phyloP scores from a whole-genome alignment of 2,329 filamentous ascomycete genomes.

The Ceratocystiopsis minuta region DNA sequence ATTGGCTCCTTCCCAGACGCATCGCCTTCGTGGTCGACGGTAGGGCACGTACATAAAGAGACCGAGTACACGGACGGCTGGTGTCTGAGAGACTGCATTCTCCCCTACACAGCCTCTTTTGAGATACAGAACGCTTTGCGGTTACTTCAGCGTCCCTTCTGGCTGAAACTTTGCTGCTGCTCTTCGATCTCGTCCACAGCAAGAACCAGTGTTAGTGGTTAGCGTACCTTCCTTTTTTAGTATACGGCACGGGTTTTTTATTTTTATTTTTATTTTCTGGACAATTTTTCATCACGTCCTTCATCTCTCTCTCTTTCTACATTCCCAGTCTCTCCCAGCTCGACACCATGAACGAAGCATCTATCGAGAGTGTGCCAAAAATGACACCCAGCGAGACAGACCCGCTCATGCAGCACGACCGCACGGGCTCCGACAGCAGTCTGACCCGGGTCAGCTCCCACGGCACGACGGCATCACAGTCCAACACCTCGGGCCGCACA shows the following conservation, averaged over 20 bases:
- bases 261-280: background rate
- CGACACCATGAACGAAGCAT: background rate
- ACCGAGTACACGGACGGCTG: too few relatives aligned
- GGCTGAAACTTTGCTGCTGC: too few relatives aligned
- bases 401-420: slow-evolving; percentile 6
- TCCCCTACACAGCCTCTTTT: too few relatives aligned
- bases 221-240: slow-evolving; percentile 8
- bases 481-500: slow-evolving; percentile 2
- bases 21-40: too few relatives aligned
- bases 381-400: slow-evolving; percentile 6
- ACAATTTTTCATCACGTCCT: background rate
- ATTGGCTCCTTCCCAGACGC: too few relatives aligned
- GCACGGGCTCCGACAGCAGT: slow-evolving; percentile 7
- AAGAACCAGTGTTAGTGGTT: slow-evolving; percentile 5
- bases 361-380: background rate
- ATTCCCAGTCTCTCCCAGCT: background rate
- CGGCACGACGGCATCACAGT: too few relatives aligned
- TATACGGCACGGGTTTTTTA: background rate
- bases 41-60: too few relatives aligned
- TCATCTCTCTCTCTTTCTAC: background rate
- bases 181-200: too few relatives aligned
- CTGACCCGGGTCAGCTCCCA: slow-evolving; percentile 6
- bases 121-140: too few relatives aligned
- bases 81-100: too few relatives aligned
- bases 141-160: too few relatives aligned